Conservation (phyloP, 2,329 filamentous ascomycete genomes). For the Cladorrhinum sp. region DNA sequence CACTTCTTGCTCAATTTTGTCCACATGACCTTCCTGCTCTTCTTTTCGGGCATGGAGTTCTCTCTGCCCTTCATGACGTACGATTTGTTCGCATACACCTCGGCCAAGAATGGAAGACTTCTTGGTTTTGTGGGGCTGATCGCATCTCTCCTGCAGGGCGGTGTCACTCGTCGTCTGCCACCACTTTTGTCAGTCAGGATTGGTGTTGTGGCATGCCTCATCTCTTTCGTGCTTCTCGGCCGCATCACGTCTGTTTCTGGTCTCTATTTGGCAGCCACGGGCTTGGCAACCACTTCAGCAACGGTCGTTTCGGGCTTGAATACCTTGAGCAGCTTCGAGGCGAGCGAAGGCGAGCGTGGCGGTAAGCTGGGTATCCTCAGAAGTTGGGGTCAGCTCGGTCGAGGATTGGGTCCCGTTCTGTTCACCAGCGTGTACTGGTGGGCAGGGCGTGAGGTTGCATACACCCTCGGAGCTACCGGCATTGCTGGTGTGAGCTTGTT, state of each 20-base stretch:
- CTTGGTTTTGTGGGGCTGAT: slow-evolving; percentile 90
- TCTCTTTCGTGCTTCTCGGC: slow-evolving; percentile 77
- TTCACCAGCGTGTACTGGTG: slow-evolving; percentile 99
- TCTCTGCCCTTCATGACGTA: slow-evolving; percentile 97
- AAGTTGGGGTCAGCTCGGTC: slow-evolving; percentile 79
- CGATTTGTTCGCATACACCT: slow-evolving; percentile 80
- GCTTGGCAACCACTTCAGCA: slow-evolving; percentile 84
- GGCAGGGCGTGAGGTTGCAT: slow-evolving; percentile 85
- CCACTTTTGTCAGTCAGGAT: slow-evolving; percentile 76
- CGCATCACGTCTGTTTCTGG: slow-evolving; percentile 63
- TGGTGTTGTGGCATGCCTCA: slow-evolving; percentile 72
- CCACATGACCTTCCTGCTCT: slow-evolving; percentile 88
- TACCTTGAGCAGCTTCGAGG: slow-evolving; percentile 87
- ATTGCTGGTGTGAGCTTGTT: slow-evolving; percentile 71
- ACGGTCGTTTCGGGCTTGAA: slow-evolving; percentile 95
- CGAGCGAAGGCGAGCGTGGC: slow-evolving; percentile 73
- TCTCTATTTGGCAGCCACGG: slow-evolving; percentile 77
- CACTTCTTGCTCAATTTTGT: slow-evolving; percentile 77
- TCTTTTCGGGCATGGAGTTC: slow-evolving; percentile 98
- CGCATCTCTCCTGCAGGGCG: slow-evolving; percentile 87
- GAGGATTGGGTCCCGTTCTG: slow-evolving; percentile 79
- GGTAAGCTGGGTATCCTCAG: slow-evolving; percentile 82
- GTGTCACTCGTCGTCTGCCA: slow-evolving; percentile 80
- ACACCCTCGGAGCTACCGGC: slow-evolving; percentile 73
- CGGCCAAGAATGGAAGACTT: slow-evolving; percentile 76